These are phyloP conservation scores for Aristolochia fimbriata DNA, from an alignment of 164 flowering plant species.

Conservation along the genomic window DNA sequence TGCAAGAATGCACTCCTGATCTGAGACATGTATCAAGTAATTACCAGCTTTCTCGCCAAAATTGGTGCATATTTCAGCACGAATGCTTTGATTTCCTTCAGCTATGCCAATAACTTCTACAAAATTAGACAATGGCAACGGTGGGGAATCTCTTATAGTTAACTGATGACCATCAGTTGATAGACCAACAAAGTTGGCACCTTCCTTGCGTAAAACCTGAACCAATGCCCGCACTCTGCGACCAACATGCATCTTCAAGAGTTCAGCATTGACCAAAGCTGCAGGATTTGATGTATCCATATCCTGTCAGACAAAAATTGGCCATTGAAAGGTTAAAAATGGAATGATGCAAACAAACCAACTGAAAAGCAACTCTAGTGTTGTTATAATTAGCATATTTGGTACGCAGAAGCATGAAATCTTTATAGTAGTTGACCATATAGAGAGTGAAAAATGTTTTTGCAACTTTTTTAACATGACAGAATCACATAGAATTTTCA, in stretches of 20 bases:
- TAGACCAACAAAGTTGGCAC: constrained; percentile 45
- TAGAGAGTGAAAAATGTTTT: too few species aligned
- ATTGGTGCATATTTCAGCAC: constrained; percentile 74
- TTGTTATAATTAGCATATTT: too few species aligned
- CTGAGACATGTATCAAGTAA: constrained; percentile 1
- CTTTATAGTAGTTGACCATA: too few species aligned
- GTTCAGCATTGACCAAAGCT: constrained; percentile 69
- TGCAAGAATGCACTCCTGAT: background rate
- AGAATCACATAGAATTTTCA: too few species aligned
- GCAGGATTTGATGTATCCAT: constrained; percentile 90
- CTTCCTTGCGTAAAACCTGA: constrained; percentile 58
- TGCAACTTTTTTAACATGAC: too few species aligned
- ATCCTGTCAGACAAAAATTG: constrained; percentile 12
- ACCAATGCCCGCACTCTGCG: constrained; percentile 62
- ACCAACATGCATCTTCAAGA: constrained; percentile 54
- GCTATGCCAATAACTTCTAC: constrained; percentile 95
- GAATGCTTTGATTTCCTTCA: constrained; percentile 64
- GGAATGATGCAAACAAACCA: too few species aligned
- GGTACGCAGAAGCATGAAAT: too few species aligned
- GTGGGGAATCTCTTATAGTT: constrained; percentile 41
- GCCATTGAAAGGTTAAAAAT: too few species aligned
- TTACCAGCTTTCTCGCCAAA: constrained; percentile 73
- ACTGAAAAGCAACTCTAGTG: too few species aligned
- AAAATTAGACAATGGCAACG: constrained; percentile 38
- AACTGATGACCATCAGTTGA: constrained; percentile 71